Evolutionary conservation across 2,329 filamentous ascomycete species (phyloP), one percentile per base, ranked within the genome.

Genomic region (Beauveria sp.): DNA sequence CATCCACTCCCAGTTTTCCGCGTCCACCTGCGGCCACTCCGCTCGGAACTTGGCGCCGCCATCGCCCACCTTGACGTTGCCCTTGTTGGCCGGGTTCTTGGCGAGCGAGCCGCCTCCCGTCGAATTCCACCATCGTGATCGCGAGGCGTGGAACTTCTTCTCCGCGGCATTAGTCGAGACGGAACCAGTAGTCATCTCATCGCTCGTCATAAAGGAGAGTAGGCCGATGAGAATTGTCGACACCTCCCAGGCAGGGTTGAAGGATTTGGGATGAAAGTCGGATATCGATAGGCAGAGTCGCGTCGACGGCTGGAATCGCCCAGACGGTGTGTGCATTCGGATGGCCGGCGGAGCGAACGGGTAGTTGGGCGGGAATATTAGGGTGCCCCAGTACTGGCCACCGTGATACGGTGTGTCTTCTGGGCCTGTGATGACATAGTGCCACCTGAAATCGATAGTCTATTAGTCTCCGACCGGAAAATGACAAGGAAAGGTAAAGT

Each of bases 241-340:
- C 8, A 99, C 95, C 71, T 96, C 93, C 95, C 95, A 99, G 1
- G 95, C 93, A 2, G 95, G 95, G 73, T 99, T 99, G 80, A 98
- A 99, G 30, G 89, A 93, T 74, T 96, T 96, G 4, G 95, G 95
- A 72, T 99, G 95, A 77, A 98, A 99, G 73, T 99, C 95, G 69
- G 88, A 93, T 70, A 99, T 99, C 71, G 90, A 96, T 53, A 99
- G 87, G 71, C 95, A 99, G 24, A 99, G 85, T 55, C 95, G 86
- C 16, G 91, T 93, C 1, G 89, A 95, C 2, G 93, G 91, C 73
- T 96, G 91, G 78, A 99, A 99, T 71, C 95, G 90, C 63, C 95
- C 95, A 14, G 89, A 93, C 1, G 95, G 95, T 0, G 95, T 99
- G 80, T 98, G 95, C 95, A 99, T 99, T 71, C 93, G 91, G 75